These are phyloP conservation scores for Hypericum androsaemum DNA, from an alignment of 345 rosid species.

Conservation along the genomic window DNA sequence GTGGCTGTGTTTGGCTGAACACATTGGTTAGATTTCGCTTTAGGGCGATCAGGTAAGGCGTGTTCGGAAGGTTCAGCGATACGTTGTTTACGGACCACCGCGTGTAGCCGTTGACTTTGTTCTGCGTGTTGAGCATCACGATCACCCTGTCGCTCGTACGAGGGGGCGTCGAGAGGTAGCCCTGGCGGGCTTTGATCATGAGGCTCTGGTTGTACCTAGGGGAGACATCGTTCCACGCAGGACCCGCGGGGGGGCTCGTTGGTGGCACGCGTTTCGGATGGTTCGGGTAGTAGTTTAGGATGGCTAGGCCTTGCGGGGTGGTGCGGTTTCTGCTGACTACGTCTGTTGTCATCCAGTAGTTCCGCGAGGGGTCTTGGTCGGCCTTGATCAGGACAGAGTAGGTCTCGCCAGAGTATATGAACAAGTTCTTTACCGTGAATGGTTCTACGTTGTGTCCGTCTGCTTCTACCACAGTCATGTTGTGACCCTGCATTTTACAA, in stretches of 20 bases:
- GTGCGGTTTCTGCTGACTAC: neutral
- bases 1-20: conserved; percentile 2
- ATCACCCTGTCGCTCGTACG: neutral
- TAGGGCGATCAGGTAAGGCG: conserved; percentile 7
- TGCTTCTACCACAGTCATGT: conserved; percentile 10
- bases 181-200: conserved; percentile 9
- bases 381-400: neutral
- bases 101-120: neutral
- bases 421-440: neutral
- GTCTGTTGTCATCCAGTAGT: conserved; percentile 6
- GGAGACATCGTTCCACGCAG: conserved; percentile 12
- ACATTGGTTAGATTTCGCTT: neutral
- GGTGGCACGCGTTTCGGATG: neutral
- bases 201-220: conserved; percentile 5
- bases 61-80: neutral
- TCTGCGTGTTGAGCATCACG: conserved; percentile 5
- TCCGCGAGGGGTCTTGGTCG: conserved; percentile 4
- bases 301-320: conserved; percentile 9
- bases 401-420: conserved; percentile 10
- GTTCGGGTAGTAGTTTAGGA: conserved; percentile 14
- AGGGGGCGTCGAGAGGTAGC: neutral
- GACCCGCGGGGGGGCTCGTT: conserved; percentile 3
- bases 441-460: conserved; percentile 11
- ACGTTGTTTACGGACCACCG: conserved; percentile 4
- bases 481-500: conserved; percentile 5